These are phyloP conservation scores for Phytopythium oedochilum DNA, from an alignment of 352 stramenopile genomes.

Conservation along the genomic window DNA sequence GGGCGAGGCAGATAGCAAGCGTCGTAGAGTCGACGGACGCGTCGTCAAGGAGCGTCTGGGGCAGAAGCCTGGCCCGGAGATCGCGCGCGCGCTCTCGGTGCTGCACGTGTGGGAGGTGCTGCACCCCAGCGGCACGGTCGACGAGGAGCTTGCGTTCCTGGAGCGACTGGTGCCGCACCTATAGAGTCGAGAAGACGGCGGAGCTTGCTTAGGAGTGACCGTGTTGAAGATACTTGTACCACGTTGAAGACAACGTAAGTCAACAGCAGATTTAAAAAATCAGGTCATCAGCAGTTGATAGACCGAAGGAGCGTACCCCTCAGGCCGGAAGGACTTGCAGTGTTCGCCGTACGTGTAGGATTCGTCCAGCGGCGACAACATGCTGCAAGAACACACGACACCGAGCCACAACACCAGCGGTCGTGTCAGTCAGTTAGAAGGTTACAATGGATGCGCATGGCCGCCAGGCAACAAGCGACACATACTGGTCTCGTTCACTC, in stretches of 20 bases:
- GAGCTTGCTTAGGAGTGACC: too few relatives aligned
- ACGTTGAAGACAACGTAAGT: too few relatives aligned
- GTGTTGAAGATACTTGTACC: too few relatives aligned
- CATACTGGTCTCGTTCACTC: slow-evolving; percentile 38
- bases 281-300: too few relatives aligned
- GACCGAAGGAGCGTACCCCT: slow-evolving; percentile 37
- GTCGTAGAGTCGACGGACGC: slow-evolving; percentile 44
- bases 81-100: slow-evolving; percentile 45
- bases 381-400: slow-evolving; percentile 12
- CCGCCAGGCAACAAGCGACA: not conserved
- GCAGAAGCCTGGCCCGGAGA: slow-evolving; percentile 22
- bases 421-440: not conserved
- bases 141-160: slow-evolving; percentile 36
- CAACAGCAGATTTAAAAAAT: too few relatives aligned
- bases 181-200: too few relatives aligned
- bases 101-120: slow-evolving; percentile 56
- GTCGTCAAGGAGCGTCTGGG: slow-evolving; percentile 37
- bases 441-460: not conserved
- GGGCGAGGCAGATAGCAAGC: slow-evolving; percentile 6
- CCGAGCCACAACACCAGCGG: not conserved
- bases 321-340: slow-evolving; percentile 71
- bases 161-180: slow-evolving; percentile 7
- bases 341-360: slow-evolving; percentile 77
- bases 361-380: slow-evolving; percentile 32
- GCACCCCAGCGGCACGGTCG: slow-evolving; percentile 16